Evolutionary conservation across 108 stramenopile species (phyloP), one percentile per base, ranked within the genome.

Genomic region (Skeletonema marinoi): DNA sequence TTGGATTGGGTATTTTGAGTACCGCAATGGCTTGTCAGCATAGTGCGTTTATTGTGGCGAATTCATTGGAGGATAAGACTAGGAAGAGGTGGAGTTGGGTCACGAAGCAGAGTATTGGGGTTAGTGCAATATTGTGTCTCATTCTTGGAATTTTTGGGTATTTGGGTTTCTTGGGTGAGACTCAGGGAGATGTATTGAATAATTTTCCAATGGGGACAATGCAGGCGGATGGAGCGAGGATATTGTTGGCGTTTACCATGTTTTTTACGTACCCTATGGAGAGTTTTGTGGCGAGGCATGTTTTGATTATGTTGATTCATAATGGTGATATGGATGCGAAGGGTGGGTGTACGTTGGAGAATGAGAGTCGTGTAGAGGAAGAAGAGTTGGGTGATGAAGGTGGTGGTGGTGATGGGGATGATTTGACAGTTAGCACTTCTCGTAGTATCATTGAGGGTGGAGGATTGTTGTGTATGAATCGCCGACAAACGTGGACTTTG

Each of bases 21-120:
- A 90, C 88, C 21, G 91, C 93, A 68, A 92, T 92, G 91, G 88
- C 90, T 14, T 94, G 93, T 78, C 93, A 94, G 64, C 93, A 94
- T 80, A 90, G 89, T 16, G 93, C 93, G 1, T 94, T 94, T 73
- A 89, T 94, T 66, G 90, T 92, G 1, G 73, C 78, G 19, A 86
- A 86, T 9, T 89, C 90, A 0, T 62, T 94, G 21, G 75, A 65
- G 39, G 75, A 92, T 42, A 77, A 86, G 17, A 91, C 89, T 8
- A 14, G 77, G 13, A 3, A 12, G 33, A 78, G 88, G 3, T 94
- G 93, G 93, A 82, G 85, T 17, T 63, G 68, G 33, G 93, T 94
- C 0, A 92, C 91, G 2, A 80, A 65, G 32, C 77, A 72, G 14
- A 87, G 86, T n/a, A 75, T 94, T 29, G 60, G 77, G 1, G 38